A percentile compares a stretch with the other conserved stretches of the same genome.
Evolutionary conservation across 768 basidiomycete species (phyloP).

Genomic region (Pleurotus sapidus): DNA sequence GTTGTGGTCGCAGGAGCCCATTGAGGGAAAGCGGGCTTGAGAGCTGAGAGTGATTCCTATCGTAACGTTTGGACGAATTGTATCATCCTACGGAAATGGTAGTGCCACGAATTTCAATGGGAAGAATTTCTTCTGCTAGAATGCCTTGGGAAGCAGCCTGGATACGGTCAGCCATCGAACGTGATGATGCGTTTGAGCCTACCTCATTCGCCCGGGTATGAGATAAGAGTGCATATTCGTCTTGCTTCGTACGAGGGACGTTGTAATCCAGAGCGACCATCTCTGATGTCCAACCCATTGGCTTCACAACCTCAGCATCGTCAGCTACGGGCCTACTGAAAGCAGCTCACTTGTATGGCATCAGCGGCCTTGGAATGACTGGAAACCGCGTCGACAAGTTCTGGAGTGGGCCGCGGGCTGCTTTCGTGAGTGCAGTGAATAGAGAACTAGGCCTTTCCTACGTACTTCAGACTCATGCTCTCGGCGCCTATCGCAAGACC

Average conservation of each 20-base stretch:
- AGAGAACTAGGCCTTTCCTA: conserved; percentile 5
- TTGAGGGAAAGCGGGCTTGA: conserved; percentile 86
- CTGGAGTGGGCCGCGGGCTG: conserved; percentile 75
- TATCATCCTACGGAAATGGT: conserved; percentile 77
- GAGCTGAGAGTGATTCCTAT: conserved; percentile 66
- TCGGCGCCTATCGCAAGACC: conserved; percentile 85
- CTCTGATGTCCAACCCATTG: conserved; percentile 96
- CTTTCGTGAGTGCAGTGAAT: not conserved
- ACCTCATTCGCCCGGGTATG: conserved; percentile 78
- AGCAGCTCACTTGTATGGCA: conserved; percentile 58
- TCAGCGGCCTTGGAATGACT: conserved; percentile 65
- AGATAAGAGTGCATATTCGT: conserved; percentile 86
- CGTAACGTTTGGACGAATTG: conserved; percentile 83
- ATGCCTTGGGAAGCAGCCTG: conserved; percentile 63
- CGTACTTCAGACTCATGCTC: conserved; percentile 79
- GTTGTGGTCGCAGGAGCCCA: conserved; percentile 74
- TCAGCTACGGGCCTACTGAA: too few relatives aligned
- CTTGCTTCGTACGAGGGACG: conserved; percentile 80
- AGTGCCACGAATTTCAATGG: conserved; percentile 70
- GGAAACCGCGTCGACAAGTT: conserved; percentile 56
- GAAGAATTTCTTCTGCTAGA: conserved; percentile 88
- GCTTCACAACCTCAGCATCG: conserved; percentile 34
- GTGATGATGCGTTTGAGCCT: not conserved
- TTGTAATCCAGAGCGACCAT: conserved; percentile 81
- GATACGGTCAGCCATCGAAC: too few relatives aligned